Evolutionary conservation across 2,329 filamentous ascomycete species (phyloP), one percentile per base, ranked within the genome.

Genomic region (Venturia carpophila): DNA sequence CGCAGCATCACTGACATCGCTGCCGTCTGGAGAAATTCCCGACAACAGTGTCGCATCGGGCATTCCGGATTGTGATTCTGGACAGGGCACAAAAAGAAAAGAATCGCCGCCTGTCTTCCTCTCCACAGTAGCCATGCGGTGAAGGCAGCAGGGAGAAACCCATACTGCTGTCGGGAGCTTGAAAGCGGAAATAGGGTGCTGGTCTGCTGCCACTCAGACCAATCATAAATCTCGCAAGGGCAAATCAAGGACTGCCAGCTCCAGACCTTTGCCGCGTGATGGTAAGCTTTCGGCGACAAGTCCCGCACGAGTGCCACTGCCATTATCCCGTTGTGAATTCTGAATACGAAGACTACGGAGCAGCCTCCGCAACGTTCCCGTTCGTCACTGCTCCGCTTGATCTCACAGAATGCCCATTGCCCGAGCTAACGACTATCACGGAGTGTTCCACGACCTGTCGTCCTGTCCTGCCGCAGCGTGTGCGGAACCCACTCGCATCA

Each of bases 51-150:
- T 15, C 30, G 21, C 24, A 49, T n/a, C 45, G 5, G 7, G 27
- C 27, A 10, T 52, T n/a, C 47, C 9, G 7, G 24, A 52, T 6
- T 52, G 19, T 27, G 10, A 27, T 27, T 34, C 17, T 34, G 49
- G 34, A 34, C 49, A 55, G 30, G 49, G 24, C 49, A 55, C 45
- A 34, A 55, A 55, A 55, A 55, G 24, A 55, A 55, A 34, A 34
- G 6, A 52, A 11, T 15, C 19, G 21, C 10, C 24, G 21, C 2
- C 24, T 15, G 5, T 30, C n/a, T 52, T 13, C 47, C 15, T 52
- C 1, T 52, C 9, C 9, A 30, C 6, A 27, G 11, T 27, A 9
- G 49, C 2, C 3, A 17, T 55, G 49, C 49, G 24, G 24, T 30
- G 30, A 7, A 34, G 5, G 49, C 30, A 55, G 21, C 49, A 55